Conservation (phyloP, 164 flowering plant species). For the Tinospora cordifolia region DNA sequence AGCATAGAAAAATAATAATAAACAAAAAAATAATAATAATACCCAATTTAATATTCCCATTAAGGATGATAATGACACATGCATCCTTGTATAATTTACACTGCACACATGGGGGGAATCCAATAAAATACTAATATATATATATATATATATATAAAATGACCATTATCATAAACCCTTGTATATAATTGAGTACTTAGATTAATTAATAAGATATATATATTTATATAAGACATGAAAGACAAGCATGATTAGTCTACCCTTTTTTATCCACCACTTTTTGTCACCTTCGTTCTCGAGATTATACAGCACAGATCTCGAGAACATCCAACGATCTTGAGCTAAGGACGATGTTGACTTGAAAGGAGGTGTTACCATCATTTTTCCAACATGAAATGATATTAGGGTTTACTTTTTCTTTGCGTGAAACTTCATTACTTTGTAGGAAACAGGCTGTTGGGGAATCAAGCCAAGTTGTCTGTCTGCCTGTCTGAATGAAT, state of each 20-base stretch:
- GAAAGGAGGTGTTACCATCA: background rate
- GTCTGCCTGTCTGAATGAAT: slow-evolving; percentile 7
- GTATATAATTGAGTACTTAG: slow-evolving; percentile 3
- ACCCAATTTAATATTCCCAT: background rate
- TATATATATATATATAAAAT: too few relatives aligned
- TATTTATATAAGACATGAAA: background rate
- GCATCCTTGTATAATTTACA: background rate
- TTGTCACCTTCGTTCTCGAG: background rate
- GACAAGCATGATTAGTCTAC: too few relatives aligned
- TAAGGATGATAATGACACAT: slow-evolving; percentile 4
- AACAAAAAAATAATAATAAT: background rate
- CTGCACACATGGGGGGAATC: slow-evolving; percentile 4
- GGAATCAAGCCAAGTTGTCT: slow-evolving; percentile 17
- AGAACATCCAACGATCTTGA: background rate
- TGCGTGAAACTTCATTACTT: background rate
- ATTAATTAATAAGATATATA: background rate
- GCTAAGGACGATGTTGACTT: background rate
- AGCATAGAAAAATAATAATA: too few relatives aligned
- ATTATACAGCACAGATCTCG: background rate
- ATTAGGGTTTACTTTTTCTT: background rate
- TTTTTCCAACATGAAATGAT: slow-evolving; percentile 1
- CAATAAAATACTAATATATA: background rate
- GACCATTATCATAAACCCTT: background rate
- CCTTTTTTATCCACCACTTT: too few relatives aligned
- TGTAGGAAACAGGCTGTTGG: slow-evolving; percentile 14